These are phyloP conservation scores for Colletotrichum sp. DNA, from an alignment of 2,329 filamentous ascomycete species.

Conservation along the genomic window DNA sequence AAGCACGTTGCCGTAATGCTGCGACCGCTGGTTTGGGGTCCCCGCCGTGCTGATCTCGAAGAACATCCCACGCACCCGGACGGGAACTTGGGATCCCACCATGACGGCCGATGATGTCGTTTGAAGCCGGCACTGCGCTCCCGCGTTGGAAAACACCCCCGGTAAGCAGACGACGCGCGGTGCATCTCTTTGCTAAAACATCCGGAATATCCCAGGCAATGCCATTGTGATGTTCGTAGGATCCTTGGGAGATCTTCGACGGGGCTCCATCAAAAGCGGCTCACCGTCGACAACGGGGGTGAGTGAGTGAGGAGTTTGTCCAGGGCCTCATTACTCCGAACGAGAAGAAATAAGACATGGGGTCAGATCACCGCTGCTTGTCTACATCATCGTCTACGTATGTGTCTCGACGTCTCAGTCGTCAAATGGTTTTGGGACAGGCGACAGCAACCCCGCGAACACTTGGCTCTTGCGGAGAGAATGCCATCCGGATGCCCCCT, in stretches of 20 bases:
- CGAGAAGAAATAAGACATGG: not conserved
- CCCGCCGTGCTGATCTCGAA: constrained; percentile 14
- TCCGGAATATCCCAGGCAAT: not conserved
- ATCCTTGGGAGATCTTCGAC: not conserved
- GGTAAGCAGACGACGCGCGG: not conserved
- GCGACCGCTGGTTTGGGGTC: not conserved
- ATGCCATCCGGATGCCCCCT: constrained; percentile 11
- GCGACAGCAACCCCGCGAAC: constrained; percentile 8
- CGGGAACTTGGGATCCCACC: constrained; percentile 9
- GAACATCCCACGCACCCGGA: constrained; percentile 13
- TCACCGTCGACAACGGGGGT: not conserved
- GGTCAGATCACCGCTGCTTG: not conserved
- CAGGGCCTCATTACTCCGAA: not conserved
- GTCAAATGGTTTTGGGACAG: not conserved
- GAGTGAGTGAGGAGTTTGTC: not conserved
- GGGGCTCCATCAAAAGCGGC: not conserved
- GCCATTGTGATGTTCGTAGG: not conserved
- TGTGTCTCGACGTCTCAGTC: not conserved
- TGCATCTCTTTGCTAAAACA: not conserved
- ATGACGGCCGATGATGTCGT: constrained; percentile 20
- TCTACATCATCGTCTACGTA: not conserved
- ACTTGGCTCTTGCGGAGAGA: constrained; percentile 20
- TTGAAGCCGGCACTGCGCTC: constrained; percentile 7
- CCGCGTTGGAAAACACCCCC: not conserved
- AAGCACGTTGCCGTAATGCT: constrained; percentile 3